phyloP scores from a whole-genome alignment of 2,329 filamentous ascomycete species.

The Bipolaris sorokiniana region DNA sequence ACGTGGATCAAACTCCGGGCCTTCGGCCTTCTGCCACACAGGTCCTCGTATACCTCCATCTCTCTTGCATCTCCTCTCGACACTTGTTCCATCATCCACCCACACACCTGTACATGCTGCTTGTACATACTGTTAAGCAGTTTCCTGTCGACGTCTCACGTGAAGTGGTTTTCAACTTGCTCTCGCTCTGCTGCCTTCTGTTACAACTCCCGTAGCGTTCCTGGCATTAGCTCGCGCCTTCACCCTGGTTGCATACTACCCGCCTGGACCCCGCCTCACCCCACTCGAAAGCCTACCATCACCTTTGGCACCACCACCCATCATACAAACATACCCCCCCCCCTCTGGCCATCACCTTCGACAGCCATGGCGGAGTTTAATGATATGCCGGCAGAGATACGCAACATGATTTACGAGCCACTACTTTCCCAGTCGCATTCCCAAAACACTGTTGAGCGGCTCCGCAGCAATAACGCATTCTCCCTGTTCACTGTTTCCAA shows the following conservation, averaged over 20 bases:
- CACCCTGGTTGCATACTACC: conserved; percentile 1
- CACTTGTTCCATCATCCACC: neutral
- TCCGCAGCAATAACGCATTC: conserved; percentile 2
- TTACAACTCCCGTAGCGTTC: neutral
- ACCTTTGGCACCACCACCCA: neutral
- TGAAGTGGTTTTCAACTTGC: neutral
- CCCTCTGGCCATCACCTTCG: neutral
- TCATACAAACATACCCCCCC: no score
- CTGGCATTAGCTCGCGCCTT: conserved; percentile 7
- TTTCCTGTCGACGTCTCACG: neutral
- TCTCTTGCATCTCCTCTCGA: conserved; percentile 1
- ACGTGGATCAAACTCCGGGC: conserved; percentile 9
- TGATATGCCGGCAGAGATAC: conserved; percentile 26
- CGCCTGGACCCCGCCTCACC: neutral
- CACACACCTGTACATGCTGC: neutral
- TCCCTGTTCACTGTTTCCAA: conserved; percentile 25
- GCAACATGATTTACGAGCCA: conserved; percentile 26
- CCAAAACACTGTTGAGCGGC: neutral
- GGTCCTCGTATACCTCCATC: neutral
- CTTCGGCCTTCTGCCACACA: conserved; percentile 10
- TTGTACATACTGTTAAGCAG: conserved; percentile 1
- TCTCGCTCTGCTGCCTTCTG: neutral
- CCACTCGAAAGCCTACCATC: neutral
- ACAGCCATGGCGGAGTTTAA: conserved; percentile 16
- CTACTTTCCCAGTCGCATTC: conserved; percentile 8